Evolutionary conservation across 2,329 filamentous ascomycete genomes (phyloP).

Genomic region (Metarhizium guizhouense): DNA sequence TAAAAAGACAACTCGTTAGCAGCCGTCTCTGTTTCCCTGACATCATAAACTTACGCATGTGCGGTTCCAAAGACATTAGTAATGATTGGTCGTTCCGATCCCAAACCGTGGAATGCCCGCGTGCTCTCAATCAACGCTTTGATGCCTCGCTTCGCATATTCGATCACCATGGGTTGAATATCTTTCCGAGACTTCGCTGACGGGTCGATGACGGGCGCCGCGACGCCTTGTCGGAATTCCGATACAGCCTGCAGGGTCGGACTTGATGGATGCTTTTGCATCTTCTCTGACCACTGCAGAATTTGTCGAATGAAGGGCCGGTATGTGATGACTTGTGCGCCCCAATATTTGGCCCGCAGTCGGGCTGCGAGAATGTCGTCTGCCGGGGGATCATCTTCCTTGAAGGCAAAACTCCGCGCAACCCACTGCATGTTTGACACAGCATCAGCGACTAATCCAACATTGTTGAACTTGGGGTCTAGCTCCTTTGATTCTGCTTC

Average conservation of each 20-base stretch:
- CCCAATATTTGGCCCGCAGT: constrained; percentile 89
- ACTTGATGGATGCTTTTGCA: constrained; percentile 23
- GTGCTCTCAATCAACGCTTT: constrained; percentile 77
- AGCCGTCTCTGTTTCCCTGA: background rate
- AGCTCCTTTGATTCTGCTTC: constrained; percentile 15
- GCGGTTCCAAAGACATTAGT: constrained; percentile 96
- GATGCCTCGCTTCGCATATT: constrained; percentile 54
- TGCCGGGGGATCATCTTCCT: constrained; percentile 62
- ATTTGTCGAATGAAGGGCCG: constrained; percentile 61
- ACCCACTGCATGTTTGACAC: constrained; percentile 37
- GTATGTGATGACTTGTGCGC: constrained; percentile 81
- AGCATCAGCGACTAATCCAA: constrained; percentile 35
- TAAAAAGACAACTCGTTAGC: constrained; percentile 25
- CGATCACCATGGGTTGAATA: constrained; percentile 37
- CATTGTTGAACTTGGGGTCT: constrained; percentile 32
- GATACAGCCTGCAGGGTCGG: constrained; percentile 23
- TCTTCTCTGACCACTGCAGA: constrained; percentile 36
- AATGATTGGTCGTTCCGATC: constrained; percentile 62
- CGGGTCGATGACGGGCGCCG: constrained; percentile 28
- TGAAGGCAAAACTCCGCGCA: constrained; percentile 43
- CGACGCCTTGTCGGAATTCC: constrained; percentile 27
- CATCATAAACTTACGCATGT: constrained; percentile 66
- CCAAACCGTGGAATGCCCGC: constrained; percentile 62
- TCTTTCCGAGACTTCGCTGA: constrained; percentile 27
- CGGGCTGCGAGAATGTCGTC: constrained; percentile 72